Evolutionary conservation across 1,284 basidiomycete species (phyloP).

Genomic region (Moesziomyces antarcticus): DNA sequence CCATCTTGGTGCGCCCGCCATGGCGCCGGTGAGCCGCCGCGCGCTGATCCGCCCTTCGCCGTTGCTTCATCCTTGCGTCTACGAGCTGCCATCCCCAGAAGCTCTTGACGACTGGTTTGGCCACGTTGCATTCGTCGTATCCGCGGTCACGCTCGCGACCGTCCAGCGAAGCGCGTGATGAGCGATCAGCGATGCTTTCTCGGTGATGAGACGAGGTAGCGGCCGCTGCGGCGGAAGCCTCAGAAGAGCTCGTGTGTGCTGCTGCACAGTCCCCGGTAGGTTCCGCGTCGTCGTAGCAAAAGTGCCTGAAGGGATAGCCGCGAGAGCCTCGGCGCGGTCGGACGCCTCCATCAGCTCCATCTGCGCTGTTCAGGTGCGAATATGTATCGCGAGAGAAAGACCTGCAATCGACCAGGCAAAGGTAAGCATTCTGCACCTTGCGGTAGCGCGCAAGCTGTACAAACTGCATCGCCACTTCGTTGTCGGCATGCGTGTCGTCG

Average conservation of each 20-base stretch:
- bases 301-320: slow-evolving; percentile 31
- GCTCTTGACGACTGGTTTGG: slow-evolving; percentile 48
- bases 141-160: slow-evolving; percentile 12
- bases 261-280: not conserved
- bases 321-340: slow-evolving; percentile 37
- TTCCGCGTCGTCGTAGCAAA: slow-evolving; percentile 48
- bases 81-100: slow-evolving; percentile 58
- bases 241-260: not conserved
- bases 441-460: slow-evolving; percentile 42
- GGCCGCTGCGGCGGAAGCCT: not conserved
- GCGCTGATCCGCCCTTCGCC: slow-evolving; percentile 34
- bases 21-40: slow-evolving; percentile 15
- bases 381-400: slow-evolving; percentile 37
- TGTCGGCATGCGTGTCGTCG: slow-evolving; percentile 52
- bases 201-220: not conserved
- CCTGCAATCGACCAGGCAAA: slow-evolving; percentile 56
- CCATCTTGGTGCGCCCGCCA: slow-evolving; percentile 14
- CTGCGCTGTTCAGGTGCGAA: slow-evolving; percentile 27
- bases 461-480: slow-evolving; percentile 48
- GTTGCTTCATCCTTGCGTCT: slow-evolving; percentile 37
- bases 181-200: not conserved
- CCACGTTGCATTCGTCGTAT: slow-evolving; percentile 52
- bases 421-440: slow-evolving; percentile 42
- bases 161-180: slow-evolving; percentile 5
- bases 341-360: slow-evolving; percentile 18